Conservation (phyloP, 805 yeast genomes). For the Ogataea thermomethanolica region DNA sequence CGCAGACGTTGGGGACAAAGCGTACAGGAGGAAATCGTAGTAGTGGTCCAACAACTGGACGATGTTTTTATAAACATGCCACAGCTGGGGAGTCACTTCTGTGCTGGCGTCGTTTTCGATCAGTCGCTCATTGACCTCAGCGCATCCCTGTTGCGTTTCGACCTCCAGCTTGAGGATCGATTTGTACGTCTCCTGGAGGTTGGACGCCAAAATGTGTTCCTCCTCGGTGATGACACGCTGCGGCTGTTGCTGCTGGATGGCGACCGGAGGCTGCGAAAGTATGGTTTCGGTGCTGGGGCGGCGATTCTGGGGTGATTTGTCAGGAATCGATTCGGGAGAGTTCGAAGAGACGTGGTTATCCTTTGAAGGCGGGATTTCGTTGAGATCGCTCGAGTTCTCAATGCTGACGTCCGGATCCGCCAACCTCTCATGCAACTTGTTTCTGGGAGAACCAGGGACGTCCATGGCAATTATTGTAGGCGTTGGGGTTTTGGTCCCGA, state of each 20-base stretch:
- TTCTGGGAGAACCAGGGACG: slow-evolving; percentile 26
- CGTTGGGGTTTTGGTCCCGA: slow-evolving; percentile 21
- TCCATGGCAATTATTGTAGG: slow-evolving; percentile 21
- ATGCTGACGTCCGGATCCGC: slow-evolving; percentile 26
- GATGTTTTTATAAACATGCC: slow-evolving; percentile 70
- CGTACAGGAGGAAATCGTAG: slow-evolving; percentile 67
- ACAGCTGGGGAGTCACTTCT: slow-evolving; percentile 56
- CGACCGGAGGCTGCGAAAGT: slow-evolving; percentile 22
- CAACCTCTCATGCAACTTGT: slow-evolving; percentile 18
- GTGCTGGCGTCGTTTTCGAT: slow-evolving; percentile 41
- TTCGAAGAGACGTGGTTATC: slow-evolving; percentile 15
- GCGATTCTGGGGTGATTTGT: slow-evolving; percentile 15
- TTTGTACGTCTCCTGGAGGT: slow-evolving; percentile 71
- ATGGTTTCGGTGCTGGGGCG: slow-evolving; percentile 28
- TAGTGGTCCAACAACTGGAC: slow-evolving; percentile 65
- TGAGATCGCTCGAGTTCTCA: slow-evolving; percentile 26
- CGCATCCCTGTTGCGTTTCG: slow-evolving; percentile 66
- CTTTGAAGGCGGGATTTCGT: slow-evolving; percentile 19
- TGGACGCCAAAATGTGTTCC: slow-evolving; percentile 64
- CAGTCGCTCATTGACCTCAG: slow-evolving; percentile 52
- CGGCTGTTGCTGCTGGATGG: slow-evolving; percentile 13
- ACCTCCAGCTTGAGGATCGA: slow-evolving; percentile 64
- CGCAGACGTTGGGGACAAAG: slow-evolving; percentile 61
- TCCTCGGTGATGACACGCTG: slow-evolving; percentile 43
- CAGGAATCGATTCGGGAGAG: slow-evolving; percentile 26